A percentile compares a stretch with the other conserved stretches of the same genome.
These are phyloP conservation scores for Flaveria trinervia DNA, from an alignment of 129 eudicot genomes.

Conservation along the genomic window DNA sequence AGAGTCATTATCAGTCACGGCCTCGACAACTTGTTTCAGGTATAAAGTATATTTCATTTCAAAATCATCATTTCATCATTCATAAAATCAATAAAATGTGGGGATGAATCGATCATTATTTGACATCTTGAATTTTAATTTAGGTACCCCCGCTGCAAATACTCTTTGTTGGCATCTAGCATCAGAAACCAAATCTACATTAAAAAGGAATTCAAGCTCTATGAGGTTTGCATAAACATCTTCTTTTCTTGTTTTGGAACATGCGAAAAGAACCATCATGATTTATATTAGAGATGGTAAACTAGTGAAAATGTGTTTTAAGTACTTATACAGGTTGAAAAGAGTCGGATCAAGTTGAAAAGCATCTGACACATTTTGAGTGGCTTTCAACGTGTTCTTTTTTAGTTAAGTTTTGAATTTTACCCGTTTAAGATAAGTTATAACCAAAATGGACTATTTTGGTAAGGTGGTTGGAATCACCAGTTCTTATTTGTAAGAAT, in stretches of 20 bases:
- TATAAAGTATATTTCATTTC: conserved; percentile 26
- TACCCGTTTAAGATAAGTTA: background rate
- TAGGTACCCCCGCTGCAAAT: conserved; percentile 77
- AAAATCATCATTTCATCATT: background rate
- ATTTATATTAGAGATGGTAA: background rate
- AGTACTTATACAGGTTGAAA: background rate
- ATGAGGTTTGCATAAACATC: conserved; percentile 31
- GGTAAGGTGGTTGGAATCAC: background rate
- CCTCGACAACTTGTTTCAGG: conserved; percentile 75
- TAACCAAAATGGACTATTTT: background rate
- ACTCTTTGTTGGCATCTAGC: conserved; percentile 98
- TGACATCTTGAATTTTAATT: conserved; percentile 8
- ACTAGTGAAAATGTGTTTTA: background rate
- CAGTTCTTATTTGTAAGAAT: background rate
- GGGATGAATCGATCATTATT: background rate
- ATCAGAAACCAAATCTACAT: conserved; percentile 73
- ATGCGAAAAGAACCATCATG: background rate
- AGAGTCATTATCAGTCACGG: conserved; percentile 53
- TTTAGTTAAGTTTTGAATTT: background rate
- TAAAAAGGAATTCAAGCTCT: conserved; percentile 53
- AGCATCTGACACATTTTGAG: background rate
- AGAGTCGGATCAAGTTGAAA: background rate
- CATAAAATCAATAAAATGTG: background rate
- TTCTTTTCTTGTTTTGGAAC: background rate
- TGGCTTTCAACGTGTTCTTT: background rate